phyloP scores from a whole-genome alignment of 2,329 filamentous ascomycete species.

The Hirsutella minnesotensis region DNA sequence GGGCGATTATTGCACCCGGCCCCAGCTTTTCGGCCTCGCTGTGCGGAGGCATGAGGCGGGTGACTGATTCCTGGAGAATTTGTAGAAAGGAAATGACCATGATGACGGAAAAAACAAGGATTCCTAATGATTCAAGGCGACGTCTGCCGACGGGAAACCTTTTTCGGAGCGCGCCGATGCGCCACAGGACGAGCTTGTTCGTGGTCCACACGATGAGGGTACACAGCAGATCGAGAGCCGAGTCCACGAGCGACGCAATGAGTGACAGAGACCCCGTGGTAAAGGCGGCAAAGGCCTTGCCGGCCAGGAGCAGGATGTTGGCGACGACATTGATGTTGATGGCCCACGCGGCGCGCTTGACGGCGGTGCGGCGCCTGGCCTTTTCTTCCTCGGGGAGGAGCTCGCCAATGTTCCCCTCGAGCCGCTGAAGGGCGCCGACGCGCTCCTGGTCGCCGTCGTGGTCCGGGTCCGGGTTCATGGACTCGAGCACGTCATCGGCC shows the following conservation, averaged over 20 bases:
- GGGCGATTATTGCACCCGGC: slow-evolving; percentile 24
- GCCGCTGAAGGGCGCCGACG: slow-evolving; percentile 16
- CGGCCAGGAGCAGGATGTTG: slow-evolving; percentile 58
- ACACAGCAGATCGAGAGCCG: slow-evolving; percentile 63
- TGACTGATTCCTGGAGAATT: slow-evolving; percentile 56
- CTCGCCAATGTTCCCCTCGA: slow-evolving; percentile 17
- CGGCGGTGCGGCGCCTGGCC: slow-evolving; percentile 12
- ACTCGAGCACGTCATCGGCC: slow-evolving; percentile 20
- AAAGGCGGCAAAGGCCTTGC: slow-evolving; percentile 68
- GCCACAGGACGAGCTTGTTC: slow-evolving; percentile 56
- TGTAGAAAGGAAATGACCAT: slow-evolving; percentile 77
- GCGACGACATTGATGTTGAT: slow-evolving; percentile 74
- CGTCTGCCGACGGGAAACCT: slow-evolving; percentile 62
- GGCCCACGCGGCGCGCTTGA: slow-evolving; percentile 34
- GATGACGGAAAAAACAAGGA: slow-evolving; percentile 68
- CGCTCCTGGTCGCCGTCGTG: slow-evolving; percentile 19
- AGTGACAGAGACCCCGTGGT: slow-evolving; percentile 69
- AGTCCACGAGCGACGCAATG: slow-evolving; percentile 64
- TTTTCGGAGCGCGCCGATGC: slow-evolving; percentile 36
- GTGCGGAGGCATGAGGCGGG: slow-evolving; percentile 44
- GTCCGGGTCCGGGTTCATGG: slow-evolving; percentile 22
- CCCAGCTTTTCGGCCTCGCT: slow-evolving; percentile 29
- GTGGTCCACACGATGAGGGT: slow-evolving; percentile 73
- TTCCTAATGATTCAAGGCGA: slow-evolving; percentile 59
- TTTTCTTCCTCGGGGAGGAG: slow-evolving; percentile 19